Percentiles rank a stretch among this genome's conserved stretches.
phyloP scores from a whole-genome alignment of 768 basidiomycete species.

The Tricholoma furcatifolium region DNA sequence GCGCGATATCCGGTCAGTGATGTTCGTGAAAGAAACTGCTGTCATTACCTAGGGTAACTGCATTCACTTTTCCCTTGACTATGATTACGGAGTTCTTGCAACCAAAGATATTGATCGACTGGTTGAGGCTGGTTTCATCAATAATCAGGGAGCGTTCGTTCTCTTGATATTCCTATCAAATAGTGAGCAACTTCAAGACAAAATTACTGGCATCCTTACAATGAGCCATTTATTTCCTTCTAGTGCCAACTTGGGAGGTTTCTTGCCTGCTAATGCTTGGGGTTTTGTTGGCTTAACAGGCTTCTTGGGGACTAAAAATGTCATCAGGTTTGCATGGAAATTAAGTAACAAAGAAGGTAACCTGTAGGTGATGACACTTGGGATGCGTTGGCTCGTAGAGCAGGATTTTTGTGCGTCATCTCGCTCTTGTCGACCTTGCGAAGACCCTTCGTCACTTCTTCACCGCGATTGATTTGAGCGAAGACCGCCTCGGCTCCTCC shows the following conservation, averaged over 20 bases:
- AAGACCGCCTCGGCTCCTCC: slow-evolving; percentile 81
- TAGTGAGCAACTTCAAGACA: not conserved
- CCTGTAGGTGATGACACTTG: slow-evolving; percentile 35
- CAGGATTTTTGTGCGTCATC: slow-evolving; percentile 99
- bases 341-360: slow-evolving; percentile 16
- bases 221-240: slow-evolving; percentile 95
- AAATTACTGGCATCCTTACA: slow-evolving; percentile 42
- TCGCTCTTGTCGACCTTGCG: slow-evolving; percentile 94
- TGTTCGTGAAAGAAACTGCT: not conserved
- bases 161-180: slow-evolving; percentile 85
- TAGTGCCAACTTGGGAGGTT: slow-evolving; percentile 84
- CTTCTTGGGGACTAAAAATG: slow-evolving; percentile 46
- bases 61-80: slow-evolving; percentile 94
- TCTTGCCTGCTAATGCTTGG: slow-evolving; percentile 79
- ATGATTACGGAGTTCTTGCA: slow-evolving; percentile 85
- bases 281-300: slow-evolving; percentile 87
- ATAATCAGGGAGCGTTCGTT: slow-evolving; percentile 71
- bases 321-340: not conserved
- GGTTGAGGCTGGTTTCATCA: slow-evolving; percentile 73
- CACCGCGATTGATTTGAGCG: slow-evolving; percentile 86
- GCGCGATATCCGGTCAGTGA: slow-evolving; percentile 7
- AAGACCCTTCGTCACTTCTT: slow-evolving; percentile 84
- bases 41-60: slow-evolving; percentile 74
- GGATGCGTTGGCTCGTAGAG: slow-evolving; percentile 62
- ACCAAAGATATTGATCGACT: slow-evolving; percentile 85